A percentile compares a stretch with the other conserved stretches of the same genome.
phyloP scores from a whole-genome alignment of 345 rosid genomes.

The Dipteronia sinensis region DNA sequence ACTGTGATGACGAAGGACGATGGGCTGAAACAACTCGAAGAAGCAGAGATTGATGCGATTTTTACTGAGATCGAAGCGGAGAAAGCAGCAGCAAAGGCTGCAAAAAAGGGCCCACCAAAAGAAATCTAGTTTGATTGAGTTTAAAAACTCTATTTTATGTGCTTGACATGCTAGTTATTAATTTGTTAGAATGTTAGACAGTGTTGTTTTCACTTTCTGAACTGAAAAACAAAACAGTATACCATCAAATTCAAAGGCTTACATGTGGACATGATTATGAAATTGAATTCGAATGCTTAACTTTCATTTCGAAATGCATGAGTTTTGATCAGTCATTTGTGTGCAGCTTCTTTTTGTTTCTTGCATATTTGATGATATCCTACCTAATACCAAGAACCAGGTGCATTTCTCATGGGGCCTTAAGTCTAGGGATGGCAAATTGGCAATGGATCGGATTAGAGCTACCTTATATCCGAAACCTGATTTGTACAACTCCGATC shows the following conservation, averaged over 20 bases:
- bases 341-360: background rate
- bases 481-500: no score
- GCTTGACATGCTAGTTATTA: background rate
- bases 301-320: background rate
- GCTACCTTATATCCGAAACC: no score
- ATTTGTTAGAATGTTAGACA: background rate
- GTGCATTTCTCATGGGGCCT: no score
- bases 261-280: background rate
- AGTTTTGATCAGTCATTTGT: no score
- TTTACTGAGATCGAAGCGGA: constrained; percentile 94
- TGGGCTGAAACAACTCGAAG: constrained; percentile 81
- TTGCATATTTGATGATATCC: background rate
- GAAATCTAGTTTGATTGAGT: constrained; percentile 32
- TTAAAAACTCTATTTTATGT: background rate
- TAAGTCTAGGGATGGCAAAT: no score
- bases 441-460: no score
- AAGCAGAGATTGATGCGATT: constrained; percentile 83
- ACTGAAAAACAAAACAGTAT: background rate
- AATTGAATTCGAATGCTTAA: background rate
- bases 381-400: no score
- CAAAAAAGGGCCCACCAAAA: constrained; percentile 80
- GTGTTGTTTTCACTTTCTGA: background rate
- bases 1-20: constrained; percentile 87
- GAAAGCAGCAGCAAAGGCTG: constrained; percentile 96
- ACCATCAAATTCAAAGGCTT: background rate